Conservation (phyloP, 1,139 yeast genomes). For the Yamadazyma sp. region DNA sequence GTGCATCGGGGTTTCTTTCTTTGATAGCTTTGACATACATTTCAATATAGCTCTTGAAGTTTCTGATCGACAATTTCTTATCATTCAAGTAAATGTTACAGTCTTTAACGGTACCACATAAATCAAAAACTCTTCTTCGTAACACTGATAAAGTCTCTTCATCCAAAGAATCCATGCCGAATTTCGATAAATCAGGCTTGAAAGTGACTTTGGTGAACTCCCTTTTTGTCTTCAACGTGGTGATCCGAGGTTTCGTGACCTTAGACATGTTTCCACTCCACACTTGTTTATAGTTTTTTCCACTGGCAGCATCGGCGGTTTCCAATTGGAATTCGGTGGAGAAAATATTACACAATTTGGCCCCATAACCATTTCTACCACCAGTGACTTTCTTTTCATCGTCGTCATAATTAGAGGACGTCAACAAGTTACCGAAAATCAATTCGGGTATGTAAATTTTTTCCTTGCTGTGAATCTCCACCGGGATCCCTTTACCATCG, state of each 20-base stretch:
- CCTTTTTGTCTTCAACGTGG: conserved; percentile 54
- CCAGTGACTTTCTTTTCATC: conserved; percentile 95
- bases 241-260: conserved; percentile 75
- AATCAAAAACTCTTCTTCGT: conserved; percentile 91
- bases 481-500: conserved; percentile 95
- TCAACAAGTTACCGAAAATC: conserved; percentile 91
- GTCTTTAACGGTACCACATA: conserved; percentile 93
- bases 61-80: conserved; percentile 62
- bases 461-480: conserved; percentile 91
- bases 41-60: conserved; percentile 86
- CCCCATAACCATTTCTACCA: conserved; percentile 99
- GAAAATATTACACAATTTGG: conserved; percentile 85
- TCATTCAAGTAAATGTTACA: conserved; percentile 80
- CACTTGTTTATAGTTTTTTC: conserved; percentile 68
- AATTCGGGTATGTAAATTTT: conserved; percentile 92
- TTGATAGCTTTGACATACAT: conserved; percentile 76
- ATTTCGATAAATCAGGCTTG: conserved; percentile 82
- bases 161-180: conserved; percentile 81
- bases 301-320: conserved; percentile 76
- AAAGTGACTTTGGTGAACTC: conserved; percentile 90
- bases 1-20: conserved; percentile 33
- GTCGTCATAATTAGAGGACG: conserved; percentile 96
- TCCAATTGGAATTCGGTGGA: conserved; percentile 86
- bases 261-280: conserved; percentile 88
- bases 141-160: conserved; percentile 80